Evolutionary conservation across 164 flowering plant species (phyloP), one percentile per base, ranked within the genome.

Genomic region (Dillenia turbinata): DNA sequence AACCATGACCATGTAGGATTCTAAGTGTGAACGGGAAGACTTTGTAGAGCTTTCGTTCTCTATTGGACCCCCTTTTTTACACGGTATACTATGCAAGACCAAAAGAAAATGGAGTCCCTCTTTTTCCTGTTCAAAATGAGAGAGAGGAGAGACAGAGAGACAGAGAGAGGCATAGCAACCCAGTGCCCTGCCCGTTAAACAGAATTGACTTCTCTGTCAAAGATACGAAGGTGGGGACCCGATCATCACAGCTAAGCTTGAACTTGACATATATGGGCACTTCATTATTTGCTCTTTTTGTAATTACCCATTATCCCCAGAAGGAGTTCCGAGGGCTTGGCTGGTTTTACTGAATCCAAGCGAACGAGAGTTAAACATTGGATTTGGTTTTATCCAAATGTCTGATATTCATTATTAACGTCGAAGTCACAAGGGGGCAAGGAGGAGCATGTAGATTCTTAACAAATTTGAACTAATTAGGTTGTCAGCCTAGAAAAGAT

Each of bases 21-120:
- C 59, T 40, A 58, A 61, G 70, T 62, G 74, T 71, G 70, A 66
- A 66, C 54, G 49, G 43, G 70, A 54, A 62, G 70, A 62, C 57
- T 56, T 40, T 46, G 47, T 59, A 50, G 12, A 54, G 45, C 47
- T 56, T 54, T 61, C 65, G 17, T 14, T 61, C 61, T 19, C 51
- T 12, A 12, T 44, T 43, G 54, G 67, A 59, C 40, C 5, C 5
- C 5, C 40, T 33, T 33, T 19, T 33, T 33, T 33, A 40, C 53
- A 60, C 16, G 49, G 26, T 10, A 10, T 12, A 44, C 13, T 7
- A 24, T 26, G 11, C 26, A 47, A 2, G 24, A 45, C 40, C 54
- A 67, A 64, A 57, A 59, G 52, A 43, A 54, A 68, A 57, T 63
- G 49, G 51, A 70, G 52, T 60, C 55, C 16, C 52, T 67, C 48